Evolutionary conservation across 805 yeast genomes (phyloP), one percentile per base, ranked within the genome.

Genomic region (Kodamaea restingae): DNA sequence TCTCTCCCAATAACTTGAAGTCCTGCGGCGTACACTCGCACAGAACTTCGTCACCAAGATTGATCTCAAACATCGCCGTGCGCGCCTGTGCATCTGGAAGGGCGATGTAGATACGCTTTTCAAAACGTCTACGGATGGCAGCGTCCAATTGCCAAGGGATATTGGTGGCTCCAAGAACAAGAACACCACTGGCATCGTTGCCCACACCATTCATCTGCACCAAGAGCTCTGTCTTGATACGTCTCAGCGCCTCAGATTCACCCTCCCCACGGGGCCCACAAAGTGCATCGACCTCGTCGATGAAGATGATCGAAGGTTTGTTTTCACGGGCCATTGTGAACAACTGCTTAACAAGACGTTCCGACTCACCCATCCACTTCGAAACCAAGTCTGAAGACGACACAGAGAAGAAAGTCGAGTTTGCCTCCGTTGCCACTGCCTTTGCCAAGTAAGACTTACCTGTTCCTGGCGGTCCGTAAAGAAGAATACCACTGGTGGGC

Each of bases 121-220:
- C 98, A 54, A 93, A 93, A 62, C 98, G 81, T 67, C 99, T 81
- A 62, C 98, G 78, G 35, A 93, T 87, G 6, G 98, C 99, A 33
- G 97, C 88, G 62, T 93, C 98, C 50, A 93, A 71, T 66, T 91
- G 97, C 98, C 98, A 93, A 14, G 98, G 98, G 44, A 93, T 93
- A 61, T 93, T 93, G 6, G 98, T 93, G 2, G 98, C 98, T 20
- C 98, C 98, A 38, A 93, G 70, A 0, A 93, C 98, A 25, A 93
- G 69, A 2, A 93, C 97, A 7, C 98, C 98, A 35, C 75, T 73
- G 1, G 96, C 69, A 58, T 93, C 98, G 58, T 88, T 90, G 11
- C 98, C 98, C 11, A 93, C 98, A 52, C 98, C 98, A 61, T 93
- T 93, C 98, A 93, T 93, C 59, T 93, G 98, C 4, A 93, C 98